phyloP scores from a whole-genome alignment of 2,329 filamentous ascomycete genomes.

The Drechslerella coelobrocha region DNA sequence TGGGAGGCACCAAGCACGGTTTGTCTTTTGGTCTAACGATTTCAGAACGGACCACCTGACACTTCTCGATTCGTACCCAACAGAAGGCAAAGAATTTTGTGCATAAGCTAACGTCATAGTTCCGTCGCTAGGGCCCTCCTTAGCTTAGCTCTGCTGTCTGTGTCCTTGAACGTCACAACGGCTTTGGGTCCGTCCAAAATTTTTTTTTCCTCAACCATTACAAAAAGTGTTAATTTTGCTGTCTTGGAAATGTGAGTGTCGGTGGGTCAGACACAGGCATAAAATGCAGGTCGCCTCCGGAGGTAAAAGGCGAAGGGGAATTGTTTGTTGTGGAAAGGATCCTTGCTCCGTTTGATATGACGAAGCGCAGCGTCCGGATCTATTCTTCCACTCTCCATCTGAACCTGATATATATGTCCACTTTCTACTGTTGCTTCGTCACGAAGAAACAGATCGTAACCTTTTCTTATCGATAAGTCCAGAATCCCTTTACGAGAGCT shows the following conservation, averaged over 20 bases:
- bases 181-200: background rate
- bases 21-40: slow-evolving; percentile 40
- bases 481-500: too few species aligned
- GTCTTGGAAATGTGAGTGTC: background rate
- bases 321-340: background rate
- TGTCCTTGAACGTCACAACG: slow-evolving; percentile 40
- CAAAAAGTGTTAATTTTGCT: background rate
- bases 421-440: too few species aligned
- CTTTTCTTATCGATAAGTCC: slow-evolving; percentile 43
- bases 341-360: background rate
- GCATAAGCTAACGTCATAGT: slow-evolving; percentile 51
- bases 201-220: background rate
- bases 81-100: slow-evolving; percentile 50
- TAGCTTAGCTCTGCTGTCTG: slow-evolving; percentile 22
- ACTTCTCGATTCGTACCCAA: slow-evolving; percentile 50
- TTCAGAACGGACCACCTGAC: slow-evolving; percentile 51
- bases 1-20: slow-evolving; percentile 12
- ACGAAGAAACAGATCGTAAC: background rate
- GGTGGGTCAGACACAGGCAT: too few species aligned
- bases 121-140: slow-evolving; percentile 27
- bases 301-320: background rate
- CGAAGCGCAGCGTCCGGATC: background rate
- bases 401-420: too few species aligned
- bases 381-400: too few species aligned
- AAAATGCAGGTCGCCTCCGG: slow-evolving; percentile 7